These are phyloP conservation scores for Candida pseudocylindracea DNA, from an alignment of 1,139 yeast species.

Conservation along the genomic window DNA sequence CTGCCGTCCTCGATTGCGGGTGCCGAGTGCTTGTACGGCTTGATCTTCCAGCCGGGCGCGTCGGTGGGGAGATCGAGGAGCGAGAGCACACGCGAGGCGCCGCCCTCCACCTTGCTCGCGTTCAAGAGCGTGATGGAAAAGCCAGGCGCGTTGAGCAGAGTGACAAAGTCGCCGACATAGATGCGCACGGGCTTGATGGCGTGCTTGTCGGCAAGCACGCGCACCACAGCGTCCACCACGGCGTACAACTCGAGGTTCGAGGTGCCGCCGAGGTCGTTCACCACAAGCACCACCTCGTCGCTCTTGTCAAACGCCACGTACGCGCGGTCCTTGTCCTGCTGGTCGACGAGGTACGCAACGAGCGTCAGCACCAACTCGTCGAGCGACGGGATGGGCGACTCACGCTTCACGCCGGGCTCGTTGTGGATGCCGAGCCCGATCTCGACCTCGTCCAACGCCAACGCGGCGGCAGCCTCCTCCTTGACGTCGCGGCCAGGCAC, in stretches of 20 bases:
- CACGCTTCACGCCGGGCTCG: constrained; percentile 63
- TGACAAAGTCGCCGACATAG: constrained; percentile 54
- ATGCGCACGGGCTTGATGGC: constrained; percentile 30
- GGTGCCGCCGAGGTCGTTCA: constrained; percentile 75
- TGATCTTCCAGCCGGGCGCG: constrained; percentile 68
- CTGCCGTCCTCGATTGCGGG: constrained; percentile 6
- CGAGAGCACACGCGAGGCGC: constrained; percentile 15
- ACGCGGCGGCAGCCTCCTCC: constrained; percentile 19
- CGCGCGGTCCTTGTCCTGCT: constrained; percentile 41
- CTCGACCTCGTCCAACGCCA: constrained; percentile 26
- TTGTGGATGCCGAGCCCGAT: constrained; percentile 93
- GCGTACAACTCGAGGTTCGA: constrained; percentile 56
- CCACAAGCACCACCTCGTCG: constrained; percentile 47
- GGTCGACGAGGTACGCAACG: constrained; percentile 19
- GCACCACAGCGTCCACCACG: constrained; percentile 24
- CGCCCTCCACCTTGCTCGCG: constrained; percentile 14
- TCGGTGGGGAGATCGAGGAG: constrained; percentile 47
- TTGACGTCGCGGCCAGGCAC: constrained; percentile 58
- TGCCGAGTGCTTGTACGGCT: constrained; percentile 6
- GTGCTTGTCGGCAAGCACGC: constrained; percentile 2
- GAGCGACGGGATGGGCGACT: constrained; percentile 46
- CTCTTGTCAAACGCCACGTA: constrained; percentile 35
- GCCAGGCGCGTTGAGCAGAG: constrained; percentile 84
- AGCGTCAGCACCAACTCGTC: constrained; percentile 30
- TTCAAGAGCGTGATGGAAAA: constrained; percentile 64